These are phyloP conservation scores for Syzygium aqueum DNA, from an alignment of 345 rosid species.

Conservation along the genomic window DNA sequence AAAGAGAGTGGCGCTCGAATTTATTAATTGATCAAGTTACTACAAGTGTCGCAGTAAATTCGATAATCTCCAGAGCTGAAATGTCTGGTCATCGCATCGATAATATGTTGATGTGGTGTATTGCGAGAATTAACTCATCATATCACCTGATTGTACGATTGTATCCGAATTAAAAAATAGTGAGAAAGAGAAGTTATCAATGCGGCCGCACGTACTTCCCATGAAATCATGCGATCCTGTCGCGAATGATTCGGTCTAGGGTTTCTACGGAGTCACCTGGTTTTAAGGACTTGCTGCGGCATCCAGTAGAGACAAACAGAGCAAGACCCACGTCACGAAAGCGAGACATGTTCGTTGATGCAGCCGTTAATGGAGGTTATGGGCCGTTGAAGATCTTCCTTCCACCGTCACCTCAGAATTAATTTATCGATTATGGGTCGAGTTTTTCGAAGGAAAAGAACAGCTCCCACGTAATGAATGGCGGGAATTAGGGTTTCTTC, in stretches of 20 bases:
- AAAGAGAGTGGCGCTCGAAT: neutral
- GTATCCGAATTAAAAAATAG: neutral
- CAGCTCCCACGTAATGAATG: neutral
- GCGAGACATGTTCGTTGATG: constrained; percentile 19
- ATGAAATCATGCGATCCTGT: neutral
- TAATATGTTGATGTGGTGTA: neutral
- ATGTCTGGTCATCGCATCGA: neutral
- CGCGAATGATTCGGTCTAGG: neutral
- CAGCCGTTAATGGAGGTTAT: constrained; percentile 44
- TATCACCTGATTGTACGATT: neutral
- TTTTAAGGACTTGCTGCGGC: neutral
- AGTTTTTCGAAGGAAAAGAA: neutral
- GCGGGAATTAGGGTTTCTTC: neutral
- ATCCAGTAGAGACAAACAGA: neutral
- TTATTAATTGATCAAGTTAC: neutral
- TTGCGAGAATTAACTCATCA: neutral
- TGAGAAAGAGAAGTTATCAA: neutral
- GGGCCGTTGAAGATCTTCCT: constrained; percentile 14
- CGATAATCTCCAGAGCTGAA: neutral
- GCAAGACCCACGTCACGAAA: neutral
- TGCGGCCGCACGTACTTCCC: neutral
- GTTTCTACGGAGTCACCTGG: neutral
- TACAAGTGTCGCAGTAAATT: neutral
- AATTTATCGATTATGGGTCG: neutral
- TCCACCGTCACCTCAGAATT: neutral